Conservation (phyloP, 2,329 filamentous ascomycete genomes). For the Fusarium sororula region DNA sequence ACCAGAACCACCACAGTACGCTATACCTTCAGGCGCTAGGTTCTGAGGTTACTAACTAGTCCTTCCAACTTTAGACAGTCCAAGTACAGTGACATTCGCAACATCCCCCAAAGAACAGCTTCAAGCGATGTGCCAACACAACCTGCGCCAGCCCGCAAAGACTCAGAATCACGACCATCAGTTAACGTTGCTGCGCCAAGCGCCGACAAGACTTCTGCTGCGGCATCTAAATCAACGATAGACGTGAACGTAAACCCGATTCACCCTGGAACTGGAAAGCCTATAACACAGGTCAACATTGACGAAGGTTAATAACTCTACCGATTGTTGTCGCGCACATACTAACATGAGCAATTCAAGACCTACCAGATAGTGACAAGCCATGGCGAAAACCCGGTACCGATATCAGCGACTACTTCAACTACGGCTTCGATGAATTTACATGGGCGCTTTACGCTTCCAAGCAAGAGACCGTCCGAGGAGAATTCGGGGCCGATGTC, state of each 20-base stretch:
- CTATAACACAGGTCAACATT: conserved; percentile 79
- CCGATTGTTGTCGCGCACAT: background rate
- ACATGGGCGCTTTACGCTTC: conserved; percentile 95
- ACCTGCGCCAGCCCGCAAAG: conserved; percentile 57
- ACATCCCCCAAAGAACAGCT: conserved; percentile 69
- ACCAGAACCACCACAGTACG: conserved; percentile 66
- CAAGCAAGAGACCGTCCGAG: conserved; percentile 82
- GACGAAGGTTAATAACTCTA: conserved; percentile 63
- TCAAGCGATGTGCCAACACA: conserved; percentile 61
- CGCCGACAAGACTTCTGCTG: conserved; percentile 65
- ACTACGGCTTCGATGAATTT: conserved; percentile 98
- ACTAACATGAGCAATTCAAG: conserved; percentile 46
- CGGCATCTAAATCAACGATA: conserved; percentile 82
- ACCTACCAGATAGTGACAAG: conserved; percentile 83
- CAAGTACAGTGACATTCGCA: conserved; percentile 71
- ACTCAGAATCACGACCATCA: conserved; percentile 50
- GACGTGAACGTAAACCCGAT: conserved; percentile 85
- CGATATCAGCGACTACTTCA: conserved; percentile 97
- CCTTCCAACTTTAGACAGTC: conserved; percentile 56
- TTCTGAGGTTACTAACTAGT: conserved; percentile 7
- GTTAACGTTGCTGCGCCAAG: conserved; percentile 51
- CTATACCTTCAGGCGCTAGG: conserved; percentile 17
- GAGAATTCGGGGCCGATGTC: conserved; percentile 75
- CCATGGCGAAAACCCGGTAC: conserved; percentile 95
- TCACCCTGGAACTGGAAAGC: conserved; percentile 82